phyloP scores from a whole-genome alignment of 768 basidiomycete species.

The Artomyces pyxidatus region DNA sequence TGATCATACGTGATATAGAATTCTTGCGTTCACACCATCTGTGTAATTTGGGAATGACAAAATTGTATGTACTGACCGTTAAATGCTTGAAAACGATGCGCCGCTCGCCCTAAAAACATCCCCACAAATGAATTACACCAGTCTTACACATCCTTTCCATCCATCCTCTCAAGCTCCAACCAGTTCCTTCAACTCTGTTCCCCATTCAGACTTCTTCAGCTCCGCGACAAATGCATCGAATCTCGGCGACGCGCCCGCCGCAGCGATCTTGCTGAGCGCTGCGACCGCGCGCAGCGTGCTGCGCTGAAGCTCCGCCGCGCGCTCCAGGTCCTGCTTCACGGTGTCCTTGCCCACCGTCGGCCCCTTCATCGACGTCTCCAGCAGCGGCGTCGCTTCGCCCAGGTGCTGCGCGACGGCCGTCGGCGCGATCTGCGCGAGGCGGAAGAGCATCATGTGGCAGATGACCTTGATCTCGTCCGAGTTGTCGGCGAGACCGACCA shows the following conservation, averaged over 20 bases:
- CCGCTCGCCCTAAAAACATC: too few species aligned
- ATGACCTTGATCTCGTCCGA: slow-evolving; percentile 97
- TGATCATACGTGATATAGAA: too few species aligned
- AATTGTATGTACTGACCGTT: too few species aligned
- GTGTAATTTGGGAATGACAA: too few species aligned
- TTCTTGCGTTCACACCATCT: too few species aligned
- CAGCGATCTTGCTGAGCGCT: slow-evolving; percentile 71
- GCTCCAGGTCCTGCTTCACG: slow-evolving; percentile 87
- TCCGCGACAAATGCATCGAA: slow-evolving; percentile 80
- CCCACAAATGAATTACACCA: too few species aligned
- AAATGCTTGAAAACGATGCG: too few species aligned
- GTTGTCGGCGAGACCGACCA: slow-evolving; percentile 78
- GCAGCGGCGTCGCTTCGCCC: slow-evolving; percentile 74
- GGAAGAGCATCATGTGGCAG: slow-evolving; percentile 91
- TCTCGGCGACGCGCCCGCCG: slow-evolving; percentile 51
- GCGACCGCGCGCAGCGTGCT: slow-evolving; percentile 85
- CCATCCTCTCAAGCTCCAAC: slow-evolving; percentile 22
- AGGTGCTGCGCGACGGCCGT: slow-evolving; percentile 75
- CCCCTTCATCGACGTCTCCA: slow-evolving; percentile 88
- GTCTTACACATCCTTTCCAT: too few species aligned
- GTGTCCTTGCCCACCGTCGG: slow-evolving; percentile 88
- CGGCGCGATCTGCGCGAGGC: slow-evolving; percentile 80
- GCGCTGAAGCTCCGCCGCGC: slow-evolving; percentile 83
- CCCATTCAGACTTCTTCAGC: slow-evolving; percentile 63
- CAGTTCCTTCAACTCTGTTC: slow-evolving; percentile 59